Evolutionary conservation across 768 basidiomycete genomes (phyloP), one percentile per base, ranked within the genome.

Genomic region (Suillus cothurnatus): DNA sequence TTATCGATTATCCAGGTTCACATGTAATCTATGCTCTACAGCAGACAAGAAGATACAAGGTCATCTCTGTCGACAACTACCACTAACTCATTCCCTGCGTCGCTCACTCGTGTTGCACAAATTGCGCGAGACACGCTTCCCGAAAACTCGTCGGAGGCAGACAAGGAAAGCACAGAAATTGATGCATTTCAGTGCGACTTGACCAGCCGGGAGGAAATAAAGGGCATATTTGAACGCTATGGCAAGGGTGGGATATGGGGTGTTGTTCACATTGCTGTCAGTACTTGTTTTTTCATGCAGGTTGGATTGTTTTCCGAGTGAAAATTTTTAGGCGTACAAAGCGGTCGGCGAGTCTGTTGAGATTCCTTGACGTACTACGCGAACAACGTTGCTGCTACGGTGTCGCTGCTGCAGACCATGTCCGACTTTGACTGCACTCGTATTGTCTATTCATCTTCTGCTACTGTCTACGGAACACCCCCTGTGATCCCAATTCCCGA

Each of bases 381-480:
- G 70, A 95, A 95, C 82, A 99, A 99, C 73, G 97, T 99, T 64
- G 78, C 86, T 52, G 96, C 94, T 6, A 96, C 95, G 8, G 78
- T 97, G 64, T 88, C 85, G 59, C 88, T 99, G 26, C 82, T 97
- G 68, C 90, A 95, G 81, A 82, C 86, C 69, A 97, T 97, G 95
- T 80, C 82, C 49, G 91, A 91, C 61, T 94, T 88, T 77, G 89
- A 90, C 67, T 94, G 93, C 80, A 84, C 85, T 61, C 87, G 94
- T 66, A 81, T 99, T 64, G 97, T 99, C 61, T 99, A 98, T 81
- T 99, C 97, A 1, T 98, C 96, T 14, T 97, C 95, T 28, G 97
- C 97, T 7, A 99, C 97, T 21, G 97, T 99, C 31, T 99, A 99
- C 74, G 97, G 97, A 62, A 95, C 89, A 4, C 97, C 97, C 12